Evolutionary conservation across 83 land plant species (phyloP).

Genomic region (Picea engelmannii): DNA sequence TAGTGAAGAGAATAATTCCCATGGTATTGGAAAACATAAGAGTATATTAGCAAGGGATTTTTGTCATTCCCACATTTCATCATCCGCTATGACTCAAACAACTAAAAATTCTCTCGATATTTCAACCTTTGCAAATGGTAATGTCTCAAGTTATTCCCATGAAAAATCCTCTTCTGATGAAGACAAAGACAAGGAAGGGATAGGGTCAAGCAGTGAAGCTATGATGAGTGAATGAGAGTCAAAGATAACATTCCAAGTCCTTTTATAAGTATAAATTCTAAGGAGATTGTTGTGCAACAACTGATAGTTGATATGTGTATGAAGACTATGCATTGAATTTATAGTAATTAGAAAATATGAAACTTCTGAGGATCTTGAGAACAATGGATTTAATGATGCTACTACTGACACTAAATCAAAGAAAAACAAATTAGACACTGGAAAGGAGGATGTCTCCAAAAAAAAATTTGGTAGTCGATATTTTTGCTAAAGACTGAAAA

Average conservation of each 20-base stretch:
- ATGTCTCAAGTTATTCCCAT: neutral
- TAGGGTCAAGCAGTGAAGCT: neutral
- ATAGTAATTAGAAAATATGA: conserved; percentile 79
- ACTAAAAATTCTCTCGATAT: conserved; percentile 23
- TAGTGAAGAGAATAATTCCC: conserved; percentile 37
- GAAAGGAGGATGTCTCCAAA: conserved; percentile 62
- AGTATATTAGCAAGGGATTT: conserved; percentile 13
- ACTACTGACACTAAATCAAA: conserved; percentile 32
- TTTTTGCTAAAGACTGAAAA: conserved; percentile 45
- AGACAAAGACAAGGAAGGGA: conserved; percentile 18
- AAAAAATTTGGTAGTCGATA: conserved; percentile 84
- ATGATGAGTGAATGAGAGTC: conserved; percentile 5
- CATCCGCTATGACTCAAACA: conserved; percentile 14
- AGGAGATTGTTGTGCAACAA: conserved; percentile 67
- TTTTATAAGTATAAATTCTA: conserved; percentile 33
- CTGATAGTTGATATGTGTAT: conserved; percentile 85
- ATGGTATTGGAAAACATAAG: conserved; percentile 36
- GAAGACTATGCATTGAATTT: conserved; percentile 87
- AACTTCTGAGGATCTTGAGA: conserved; percentile 68
- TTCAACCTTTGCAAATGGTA: conserved; percentile 33
- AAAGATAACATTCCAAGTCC: conserved; percentile 38
- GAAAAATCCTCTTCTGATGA: neutral
- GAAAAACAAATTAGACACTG: conserved; percentile 11
- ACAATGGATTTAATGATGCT: conserved; percentile 14
- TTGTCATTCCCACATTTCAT: conserved; percentile 17